These are phyloP conservation scores for Chlorella sp. DNA, from an alignment of 139 green algal species.

Conservation along the genomic window DNA sequence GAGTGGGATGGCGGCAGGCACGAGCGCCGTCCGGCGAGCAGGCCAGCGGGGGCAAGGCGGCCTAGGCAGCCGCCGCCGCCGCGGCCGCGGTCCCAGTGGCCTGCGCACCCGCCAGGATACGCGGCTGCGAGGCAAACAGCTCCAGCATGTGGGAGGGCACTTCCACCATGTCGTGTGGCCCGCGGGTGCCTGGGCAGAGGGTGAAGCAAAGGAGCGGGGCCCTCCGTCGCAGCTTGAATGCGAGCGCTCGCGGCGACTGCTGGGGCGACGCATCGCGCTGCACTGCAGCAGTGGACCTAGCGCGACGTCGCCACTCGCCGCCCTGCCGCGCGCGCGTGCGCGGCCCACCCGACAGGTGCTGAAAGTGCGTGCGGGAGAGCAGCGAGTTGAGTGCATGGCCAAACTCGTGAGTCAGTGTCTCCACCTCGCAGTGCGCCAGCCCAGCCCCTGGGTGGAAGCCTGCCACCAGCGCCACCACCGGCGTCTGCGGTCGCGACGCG, in stretches of 20 bases:
- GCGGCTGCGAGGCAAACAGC: constrained; percentile 63
- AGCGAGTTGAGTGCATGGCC: constrained; percentile 90
- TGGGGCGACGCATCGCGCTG: no score
- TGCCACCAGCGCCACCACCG: constrained; percentile 77
- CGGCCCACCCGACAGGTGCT: constrained; percentile 82
- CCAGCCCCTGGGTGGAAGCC: constrained; percentile 45
- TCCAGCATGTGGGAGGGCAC: constrained; percentile 88
- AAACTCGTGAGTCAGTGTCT: constrained; percentile 90
- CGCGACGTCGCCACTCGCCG: no score
- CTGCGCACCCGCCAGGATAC: constrained; percentile 43
- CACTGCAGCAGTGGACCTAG: no score
- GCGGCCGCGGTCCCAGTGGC: no score
- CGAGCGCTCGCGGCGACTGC: no score
- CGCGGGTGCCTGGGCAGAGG: constrained; percentile 70
- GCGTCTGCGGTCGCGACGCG: constrained; percentile 29
- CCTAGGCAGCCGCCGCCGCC: no score
- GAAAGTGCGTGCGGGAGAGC: constrained; percentile 77
- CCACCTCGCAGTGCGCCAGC: constrained; percentile 43
- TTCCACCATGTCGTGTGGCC: constrained; percentile 87
- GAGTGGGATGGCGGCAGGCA: no score
- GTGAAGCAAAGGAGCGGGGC: no score
- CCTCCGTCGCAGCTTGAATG: no score
- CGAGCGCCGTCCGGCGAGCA: no score
- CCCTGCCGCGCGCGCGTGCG: no score
- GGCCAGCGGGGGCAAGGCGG: constrained; percentile 19